A percentile compares a stretch with the other conserved stretches of the same genome.
Conservation (phyloP, 2,329 filamentous ascomycete genomes). For the Calonectria fujianensis region DNA sequence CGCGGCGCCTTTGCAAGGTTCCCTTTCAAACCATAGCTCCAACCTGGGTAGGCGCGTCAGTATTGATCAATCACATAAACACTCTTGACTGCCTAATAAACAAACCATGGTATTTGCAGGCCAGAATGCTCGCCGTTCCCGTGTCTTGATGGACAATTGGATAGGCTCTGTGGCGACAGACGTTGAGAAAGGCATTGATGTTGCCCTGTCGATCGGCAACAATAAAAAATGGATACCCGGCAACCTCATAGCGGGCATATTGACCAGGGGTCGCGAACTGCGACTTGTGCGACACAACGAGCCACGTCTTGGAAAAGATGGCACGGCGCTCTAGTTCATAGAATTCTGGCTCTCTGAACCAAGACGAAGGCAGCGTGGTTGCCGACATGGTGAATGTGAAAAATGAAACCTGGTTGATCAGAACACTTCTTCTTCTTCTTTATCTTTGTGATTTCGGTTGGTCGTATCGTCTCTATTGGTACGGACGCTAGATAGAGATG, state of each 20-base stretch:
- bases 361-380: slow-evolving; percentile 26
- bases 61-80: not conserved
- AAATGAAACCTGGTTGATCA: not conserved
- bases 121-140: slow-evolving; percentile 20
- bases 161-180: slow-evolving; percentile 29
- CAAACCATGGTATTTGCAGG: slow-evolving; percentile 32
- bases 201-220: slow-evolving; percentile 25
- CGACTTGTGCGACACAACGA: slow-evolving; percentile 32
- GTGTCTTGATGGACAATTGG: slow-evolving; percentile 31
- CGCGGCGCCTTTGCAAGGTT: slow-evolving; percentile 36
- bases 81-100: not conserved
- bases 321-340: slow-evolving; percentile 34
- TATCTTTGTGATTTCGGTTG: not conserved
- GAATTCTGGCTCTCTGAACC: slow-evolving; percentile 31
- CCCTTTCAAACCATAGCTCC: slow-evolving; percentile 32
- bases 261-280: slow-evolving; percentile 30
- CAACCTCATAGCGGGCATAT: slow-evolving; percentile 30
- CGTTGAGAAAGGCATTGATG: slow-evolving; percentile 33
- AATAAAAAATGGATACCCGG: slow-evolving; percentile 31
- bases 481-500: not conserved
- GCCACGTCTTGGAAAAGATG: slow-evolving; percentile 31
- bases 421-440: not conserved
- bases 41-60: slow-evolving; percentile 6
- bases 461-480: not conserved
- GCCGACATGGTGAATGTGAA: slow-evolving; percentile 1